phyloP scores from a whole-genome alignment of 495 filamentous ascomycete genomes.

The Penicillium diatomitis region DNA sequence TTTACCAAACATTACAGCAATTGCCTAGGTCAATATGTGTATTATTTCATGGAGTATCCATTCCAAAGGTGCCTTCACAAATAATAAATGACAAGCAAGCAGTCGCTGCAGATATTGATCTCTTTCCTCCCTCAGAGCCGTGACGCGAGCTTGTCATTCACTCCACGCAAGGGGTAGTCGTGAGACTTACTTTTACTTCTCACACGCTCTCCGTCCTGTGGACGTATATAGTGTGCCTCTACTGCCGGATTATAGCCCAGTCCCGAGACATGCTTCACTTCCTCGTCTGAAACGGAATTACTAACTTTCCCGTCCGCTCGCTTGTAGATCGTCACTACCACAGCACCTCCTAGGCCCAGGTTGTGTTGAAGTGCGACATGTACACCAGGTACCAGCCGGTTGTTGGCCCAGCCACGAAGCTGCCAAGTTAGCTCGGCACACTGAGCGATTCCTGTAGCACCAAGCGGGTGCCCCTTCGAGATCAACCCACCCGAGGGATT shows the following conservation, averaged over 20 bases:
- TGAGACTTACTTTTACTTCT: slow-evolving; percentile 16
- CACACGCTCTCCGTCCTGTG: slow-evolving; percentile 17
- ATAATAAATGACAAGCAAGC: too few species aligned
- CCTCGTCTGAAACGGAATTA: slow-evolving; percentile 33
- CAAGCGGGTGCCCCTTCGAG: slow-evolving; percentile 88
- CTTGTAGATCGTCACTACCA: slow-evolving; percentile 70
- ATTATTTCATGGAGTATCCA: too few species aligned
- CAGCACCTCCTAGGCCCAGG: slow-evolving; percentile 75
- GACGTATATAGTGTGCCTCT: slow-evolving; percentile 40
- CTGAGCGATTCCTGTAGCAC: slow-evolving; percentile 85
- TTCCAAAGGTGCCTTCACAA: too few species aligned
- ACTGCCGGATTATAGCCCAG: slow-evolving; percentile 81
- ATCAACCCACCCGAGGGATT: slow-evolving; percentile 91
- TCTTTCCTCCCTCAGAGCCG: slow-evolving; percentile 6
- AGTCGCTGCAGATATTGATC: too few species aligned
- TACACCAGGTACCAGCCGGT: slow-evolving; percentile 59
- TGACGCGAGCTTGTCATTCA: slow-evolving; percentile 10
- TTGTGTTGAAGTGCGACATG: slow-evolving; percentile 74
- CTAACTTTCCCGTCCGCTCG: slow-evolving; percentile 56
- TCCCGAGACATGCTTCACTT: slow-evolving; percentile 44
- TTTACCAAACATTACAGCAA: too few species aligned
- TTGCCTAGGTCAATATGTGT: too few species aligned
- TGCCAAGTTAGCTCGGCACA: slow-evolving; percentile 95
- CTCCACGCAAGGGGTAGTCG: slow-evolving; percentile 15
- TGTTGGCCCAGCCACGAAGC: slow-evolving; percentile 87